Percentiles rank a stretch among this genome's conserved stretches.
phyloP scores from a whole-genome alignment of 164 flowering plant genomes.

The Vitis labrusca region DNA sequence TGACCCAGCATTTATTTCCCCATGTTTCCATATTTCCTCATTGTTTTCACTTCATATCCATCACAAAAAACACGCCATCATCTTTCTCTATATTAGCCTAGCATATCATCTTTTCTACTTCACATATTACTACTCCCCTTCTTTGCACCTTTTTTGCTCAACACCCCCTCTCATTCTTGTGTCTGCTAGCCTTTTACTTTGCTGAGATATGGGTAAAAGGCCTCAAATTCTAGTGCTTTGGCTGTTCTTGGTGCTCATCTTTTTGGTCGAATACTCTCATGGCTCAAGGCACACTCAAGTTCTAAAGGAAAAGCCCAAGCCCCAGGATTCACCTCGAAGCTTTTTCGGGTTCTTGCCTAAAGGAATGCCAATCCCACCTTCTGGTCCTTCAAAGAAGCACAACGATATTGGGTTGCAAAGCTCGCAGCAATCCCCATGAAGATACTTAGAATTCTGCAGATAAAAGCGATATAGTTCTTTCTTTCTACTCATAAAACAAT shows the following conservation, averaged over 20 bases:
- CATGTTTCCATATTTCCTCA: conserved; percentile 21
- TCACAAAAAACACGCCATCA: conserved; percentile 9
- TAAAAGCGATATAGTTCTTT: background rate
- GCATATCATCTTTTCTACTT: background rate
- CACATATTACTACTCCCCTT: conserved; percentile 1
- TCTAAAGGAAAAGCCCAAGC: conserved; percentile 19
- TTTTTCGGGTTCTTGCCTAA: conserved; percentile 34
- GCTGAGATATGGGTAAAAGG: conserved; percentile 16
- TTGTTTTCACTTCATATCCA: background rate
- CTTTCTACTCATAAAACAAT: background rate
- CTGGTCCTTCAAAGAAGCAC: conserved; percentile 43
- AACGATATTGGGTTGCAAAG: conserved; percentile 31
- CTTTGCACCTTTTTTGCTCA: conserved; percentile 1
- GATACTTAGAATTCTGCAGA: background rate
- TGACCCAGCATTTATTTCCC: conserved; percentile 26
- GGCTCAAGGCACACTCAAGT: conserved; percentile 23
- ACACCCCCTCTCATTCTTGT: background rate
- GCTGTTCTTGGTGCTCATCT: conserved; percentile 5
- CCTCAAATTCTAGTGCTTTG: background rate
- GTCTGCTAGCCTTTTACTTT: background rate
- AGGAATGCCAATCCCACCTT: conserved; percentile 37
- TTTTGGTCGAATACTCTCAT: conserved; percentile 10
- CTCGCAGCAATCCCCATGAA: conserved; percentile 15
- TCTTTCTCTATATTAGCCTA: background rate
- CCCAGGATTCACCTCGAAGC: conserved; percentile 2